These are phyloP conservation scores for Phytophthora sp. DNA, from an alignment of 352 stramenopile genomes.

Conservation along the genomic window DNA sequence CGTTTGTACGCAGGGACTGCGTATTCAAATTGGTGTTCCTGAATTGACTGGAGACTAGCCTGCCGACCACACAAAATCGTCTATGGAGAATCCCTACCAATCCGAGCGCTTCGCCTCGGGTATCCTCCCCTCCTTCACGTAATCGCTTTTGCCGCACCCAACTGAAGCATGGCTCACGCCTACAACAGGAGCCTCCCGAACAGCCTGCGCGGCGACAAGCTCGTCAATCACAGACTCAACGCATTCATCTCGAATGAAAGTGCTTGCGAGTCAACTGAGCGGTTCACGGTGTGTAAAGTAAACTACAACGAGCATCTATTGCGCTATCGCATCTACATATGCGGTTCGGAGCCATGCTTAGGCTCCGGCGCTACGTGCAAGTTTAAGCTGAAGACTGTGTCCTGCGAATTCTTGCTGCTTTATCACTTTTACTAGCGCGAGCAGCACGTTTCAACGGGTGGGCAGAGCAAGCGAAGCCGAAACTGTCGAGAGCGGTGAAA, in stretches of 20 bases:
- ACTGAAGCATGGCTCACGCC: not conserved
- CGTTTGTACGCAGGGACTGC: not conserved
- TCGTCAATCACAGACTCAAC: not conserved
- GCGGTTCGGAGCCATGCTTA: not conserved
- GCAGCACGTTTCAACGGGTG: not conserved
- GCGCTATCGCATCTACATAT: constrained; percentile 1
- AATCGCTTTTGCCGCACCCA: not conserved
- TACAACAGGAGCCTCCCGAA: constrained; percentile 1
- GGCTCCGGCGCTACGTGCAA: not conserved
- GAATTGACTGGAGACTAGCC: not conserved
- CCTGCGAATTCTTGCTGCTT: not conserved
- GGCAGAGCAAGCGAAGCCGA: not conserved
- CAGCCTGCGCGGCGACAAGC: constrained; percentile 4
- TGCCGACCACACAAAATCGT: not conserved
- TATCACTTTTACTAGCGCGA: not conserved
- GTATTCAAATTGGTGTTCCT: not conserved
- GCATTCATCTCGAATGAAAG: not conserved
- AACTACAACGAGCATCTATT: not conserved
- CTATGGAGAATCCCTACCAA: not conserved
- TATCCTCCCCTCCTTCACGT: too few species aligned
- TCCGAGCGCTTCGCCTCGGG: not conserved
- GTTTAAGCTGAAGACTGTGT: not conserved
- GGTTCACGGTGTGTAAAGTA: not conserved
- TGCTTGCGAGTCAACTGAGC: constrained; percentile 1
- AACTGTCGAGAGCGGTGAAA: not conserved